phyloP scores from a whole-genome alignment of 1,284 basidiomycete species.

The Trametes versicolor region DNA sequence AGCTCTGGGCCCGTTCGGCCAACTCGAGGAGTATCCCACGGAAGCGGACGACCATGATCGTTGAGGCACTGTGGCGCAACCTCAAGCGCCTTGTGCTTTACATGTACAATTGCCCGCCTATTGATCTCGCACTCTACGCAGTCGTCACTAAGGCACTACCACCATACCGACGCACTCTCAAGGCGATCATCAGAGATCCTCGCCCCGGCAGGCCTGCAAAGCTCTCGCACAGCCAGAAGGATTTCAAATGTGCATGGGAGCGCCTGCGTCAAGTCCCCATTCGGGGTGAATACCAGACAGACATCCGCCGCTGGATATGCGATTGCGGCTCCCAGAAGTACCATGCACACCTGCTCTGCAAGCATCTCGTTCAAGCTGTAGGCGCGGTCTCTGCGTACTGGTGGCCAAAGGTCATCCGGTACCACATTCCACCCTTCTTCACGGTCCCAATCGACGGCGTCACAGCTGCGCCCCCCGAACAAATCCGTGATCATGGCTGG shows the following conservation, averaged over 20 bases:
- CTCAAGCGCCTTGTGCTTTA: slow-evolving; percentile 26
- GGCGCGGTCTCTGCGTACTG: background rate
- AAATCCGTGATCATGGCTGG: background rate
- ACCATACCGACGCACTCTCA: slow-evolving; percentile 17
- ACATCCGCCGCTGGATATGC: background rate
- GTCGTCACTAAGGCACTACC: slow-evolving; percentile 24
- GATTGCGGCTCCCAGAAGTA: background rate
- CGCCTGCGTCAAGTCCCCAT: background rate
- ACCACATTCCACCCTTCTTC: background rate
- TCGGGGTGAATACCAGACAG: background rate
- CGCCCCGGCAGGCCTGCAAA: too few species aligned
- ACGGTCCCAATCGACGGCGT: background rate
- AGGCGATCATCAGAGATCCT: background rate
- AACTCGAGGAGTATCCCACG: slow-evolving; percentile 15
- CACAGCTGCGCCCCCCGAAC: background rate
- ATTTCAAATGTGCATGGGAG: background rate
- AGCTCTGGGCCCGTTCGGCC: slow-evolving; percentile 26
- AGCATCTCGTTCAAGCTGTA: background rate
- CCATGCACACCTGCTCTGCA: background rate
- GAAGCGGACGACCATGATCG: slow-evolving; percentile 34
- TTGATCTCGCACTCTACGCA: slow-evolving; percentile 20
- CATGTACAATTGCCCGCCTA: slow-evolving; percentile 21
- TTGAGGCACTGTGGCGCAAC: slow-evolving; percentile 31
- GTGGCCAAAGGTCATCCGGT: background rate
- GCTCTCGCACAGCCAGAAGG: background rate